Base-by-base conservation (phyloP, 2,329 filamentous ascomycete species). In the Talaromyces sp. region DNA sequence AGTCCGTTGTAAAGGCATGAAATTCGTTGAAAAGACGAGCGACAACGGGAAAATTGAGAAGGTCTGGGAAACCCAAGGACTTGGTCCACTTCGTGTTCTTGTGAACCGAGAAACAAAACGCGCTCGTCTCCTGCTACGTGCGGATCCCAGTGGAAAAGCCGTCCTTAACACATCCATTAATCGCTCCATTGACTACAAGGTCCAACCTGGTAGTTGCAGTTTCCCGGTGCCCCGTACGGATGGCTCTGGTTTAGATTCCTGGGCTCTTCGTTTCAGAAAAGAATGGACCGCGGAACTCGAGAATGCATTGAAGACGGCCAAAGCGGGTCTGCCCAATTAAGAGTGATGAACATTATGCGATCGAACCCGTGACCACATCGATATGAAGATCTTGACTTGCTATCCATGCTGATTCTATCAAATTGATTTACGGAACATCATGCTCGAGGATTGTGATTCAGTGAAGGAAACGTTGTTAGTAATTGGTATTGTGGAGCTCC, bases 71-170 rank as follows among this genome's bases (percentile, higher is more conserved):
- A 87, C 84, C 0, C 86, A 89, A 74, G 92, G 91, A 52, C 81
- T 91, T 8, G 92, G 92, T 0, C 84, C 86, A 11, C 79, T 93
- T 61, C 88, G 90, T 45, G 74, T 96, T 14, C 81, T 96, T 67
- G 89, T 90, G 76, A 85, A 94, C 79, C 90, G 91, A 74, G 83
- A 84, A 16, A 91, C 87, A 0, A 86, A 85, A 22, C 83, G 84
- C 33, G 85, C 88, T 3, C 87, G 92, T 47, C 80, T 95, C 54
- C 79, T 96, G 22, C 79, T 93, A 67, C 87, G 92, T 59, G 86
- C 87, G n/a, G 90, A 93, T 68, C 90, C 91, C 0, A 85, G 88
- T 68, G 92, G 92, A 16, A 86, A 89, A 45, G 82, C 94, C 56
- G 85, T 90, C 3, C 80, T 96, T 71, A 96, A 96, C 78, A 86